Base-by-base conservation (phyloP, 345 rosid genomes). In the Salix exigua region DNA sequence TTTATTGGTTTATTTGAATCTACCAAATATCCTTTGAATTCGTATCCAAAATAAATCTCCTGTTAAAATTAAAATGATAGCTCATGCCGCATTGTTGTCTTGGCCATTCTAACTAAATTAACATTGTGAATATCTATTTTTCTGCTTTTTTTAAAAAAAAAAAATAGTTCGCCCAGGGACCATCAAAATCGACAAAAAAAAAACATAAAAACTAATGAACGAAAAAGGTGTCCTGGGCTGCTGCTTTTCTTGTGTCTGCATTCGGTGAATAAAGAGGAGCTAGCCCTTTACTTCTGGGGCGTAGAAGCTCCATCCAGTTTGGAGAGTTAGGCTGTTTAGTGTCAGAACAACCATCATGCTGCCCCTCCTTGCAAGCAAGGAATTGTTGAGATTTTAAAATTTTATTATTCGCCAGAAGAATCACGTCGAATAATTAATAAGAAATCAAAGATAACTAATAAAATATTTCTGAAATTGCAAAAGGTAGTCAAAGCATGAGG, bases 351-450 rank as follows among this genome's bases (percentile, higher is more conserved):
- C 14, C 25, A 61, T 30, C 73, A 77, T 55, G 74, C 79, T 12
- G 55, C 38, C 82, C 81, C 77, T 8, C 48, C 48, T 75, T 72
- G 69, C 82, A 80, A 81, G 84, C 84, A 80, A 83, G 80, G 84
- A 78, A 83, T 33, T 33, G 6, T 33, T 33, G 37, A 33, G 37
- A 0, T 33, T 33, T 33, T 33, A 0, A 33, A 33, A 33, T 33
- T 33, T 33, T 5, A 33, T 5, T 33, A 5, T 4, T 33, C 37
- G 37, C 6, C 5, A 1, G 37, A 33, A 33, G 37, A 33, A 33
- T 33, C 37, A 33, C 37, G 5, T 33, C 37, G 37, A 33, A 33
- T 5, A 33, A 33, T 33, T 33, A 33, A 33, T 33, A 33, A 33
- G 37, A 33, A 5, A 33, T 33, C 37, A 33, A 33, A 33, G 37